Evolutionary conservation across 257 asterid species (phyloP).

Genomic region (Solanum pimpinellifolium): DNA sequence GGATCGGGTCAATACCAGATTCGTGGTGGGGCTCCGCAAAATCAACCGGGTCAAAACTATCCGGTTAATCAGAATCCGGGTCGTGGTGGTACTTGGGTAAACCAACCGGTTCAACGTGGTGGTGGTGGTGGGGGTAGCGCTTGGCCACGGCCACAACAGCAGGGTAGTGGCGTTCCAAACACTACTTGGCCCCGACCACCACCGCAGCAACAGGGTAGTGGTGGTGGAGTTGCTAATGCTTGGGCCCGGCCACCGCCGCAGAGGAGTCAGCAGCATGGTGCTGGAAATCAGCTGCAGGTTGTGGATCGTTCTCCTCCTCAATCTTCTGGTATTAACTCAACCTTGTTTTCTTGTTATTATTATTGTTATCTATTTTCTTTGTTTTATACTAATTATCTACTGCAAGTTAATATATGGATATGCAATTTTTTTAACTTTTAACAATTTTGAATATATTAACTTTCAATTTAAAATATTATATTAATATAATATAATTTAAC

Average conservation of each 20-base stretch:
- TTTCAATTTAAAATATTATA: no score
- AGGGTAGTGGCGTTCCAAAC: background rate
- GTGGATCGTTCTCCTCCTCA: slow-evolving; percentile 18
- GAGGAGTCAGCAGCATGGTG: background rate
- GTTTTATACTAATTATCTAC: background rate
- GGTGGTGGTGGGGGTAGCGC: background rate
- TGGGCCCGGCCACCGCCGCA: slow-evolving; percentile 5
- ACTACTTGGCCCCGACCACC: background rate
- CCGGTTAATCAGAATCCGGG: background rate
- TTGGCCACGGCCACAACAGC: background rate
- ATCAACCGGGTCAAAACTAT: background rate
- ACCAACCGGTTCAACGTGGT: background rate
- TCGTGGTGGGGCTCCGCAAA: background rate
- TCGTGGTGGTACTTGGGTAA: background rate
- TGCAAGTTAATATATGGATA: background rate
- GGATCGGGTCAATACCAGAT: background rate
- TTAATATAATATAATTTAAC: no score
- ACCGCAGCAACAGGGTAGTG: background rate
- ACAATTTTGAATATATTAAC: no score
- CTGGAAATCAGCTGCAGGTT: background rate
- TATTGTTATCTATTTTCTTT: background rate
- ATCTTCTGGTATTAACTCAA: slow-evolving; percentile 14
- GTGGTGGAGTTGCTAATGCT: background rate
- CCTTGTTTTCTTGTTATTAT: background rate
- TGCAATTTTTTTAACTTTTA: background rate